phyloP scores from a whole-genome alignment of 768 basidiomycete species.

The Dictyophora rubrovolvata region DNA sequence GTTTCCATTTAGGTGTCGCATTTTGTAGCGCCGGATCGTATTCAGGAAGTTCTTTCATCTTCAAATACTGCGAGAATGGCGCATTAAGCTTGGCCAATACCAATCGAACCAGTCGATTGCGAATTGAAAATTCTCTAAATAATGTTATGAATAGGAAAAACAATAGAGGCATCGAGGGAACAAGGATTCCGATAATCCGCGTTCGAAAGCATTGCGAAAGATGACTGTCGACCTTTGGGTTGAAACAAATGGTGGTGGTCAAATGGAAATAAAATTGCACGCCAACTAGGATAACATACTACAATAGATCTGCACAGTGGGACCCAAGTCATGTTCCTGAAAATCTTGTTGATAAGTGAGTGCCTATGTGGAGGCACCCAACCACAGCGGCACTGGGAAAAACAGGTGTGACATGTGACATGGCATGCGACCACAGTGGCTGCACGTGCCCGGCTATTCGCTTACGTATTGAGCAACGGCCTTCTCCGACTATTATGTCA shows the following conservation, averaged over 20 bases:
- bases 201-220: constrained; percentile 2
- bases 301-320: too few species aligned
- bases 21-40: constrained; percentile 5
- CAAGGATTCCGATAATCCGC: neutral
- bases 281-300: too few species aligned
- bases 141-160: neutral
- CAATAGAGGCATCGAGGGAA: neutral
- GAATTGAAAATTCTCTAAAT: neutral
- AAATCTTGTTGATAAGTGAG: too few species aligned
- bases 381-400: too few species aligned
- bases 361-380: too few species aligned
- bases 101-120: neutral
- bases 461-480: too few species aligned
- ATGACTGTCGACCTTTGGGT: neutral
- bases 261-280: too few species aligned
- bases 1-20: constrained; percentile 9
- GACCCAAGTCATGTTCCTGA: too few species aligned
- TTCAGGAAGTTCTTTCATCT: constrained; percentile 11
- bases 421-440: too few species aligned
- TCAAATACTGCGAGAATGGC: constrained; percentile 12
- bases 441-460: too few species aligned
- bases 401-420: too few species aligned
- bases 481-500: neutral
- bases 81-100: neutral
- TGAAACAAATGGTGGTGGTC: neutral